Conservation (phyloP, 2,329 filamentous ascomycete genomes). For the Fusarium nurragi region DNA sequence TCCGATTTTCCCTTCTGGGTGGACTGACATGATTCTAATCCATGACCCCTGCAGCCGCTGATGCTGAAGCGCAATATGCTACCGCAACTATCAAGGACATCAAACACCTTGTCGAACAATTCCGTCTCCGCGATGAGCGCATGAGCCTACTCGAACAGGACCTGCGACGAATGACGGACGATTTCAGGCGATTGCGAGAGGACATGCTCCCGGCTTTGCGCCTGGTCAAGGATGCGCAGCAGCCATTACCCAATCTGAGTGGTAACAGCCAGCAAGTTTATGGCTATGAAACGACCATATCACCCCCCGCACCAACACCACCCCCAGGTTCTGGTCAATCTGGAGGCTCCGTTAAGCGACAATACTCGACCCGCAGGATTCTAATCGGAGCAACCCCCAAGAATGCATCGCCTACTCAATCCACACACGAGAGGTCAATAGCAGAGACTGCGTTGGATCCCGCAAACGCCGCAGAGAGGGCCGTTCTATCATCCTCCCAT, state of each 20-base stretch:
- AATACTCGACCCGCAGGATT: slow-evolving; percentile 80
- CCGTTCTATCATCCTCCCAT: slow-evolving; percentile 73
- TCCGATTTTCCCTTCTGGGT: slow-evolving; percentile 19
- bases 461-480: slow-evolving; percentile 72
- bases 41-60: slow-evolving; percentile 71
- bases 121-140: slow-evolving; percentile 88
- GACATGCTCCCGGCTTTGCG: slow-evolving; percentile 91
- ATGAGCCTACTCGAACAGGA: slow-evolving; percentile 86
- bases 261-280: slow-evolving; percentile 54
- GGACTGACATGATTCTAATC: slow-evolving; percentile 37
- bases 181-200: slow-evolving; percentile 88
- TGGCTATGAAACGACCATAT: slow-evolving; percentile 60
- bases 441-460: slow-evolving; percentile 75
- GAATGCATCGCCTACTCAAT: slow-evolving; percentile 78
- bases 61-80: slow-evolving; percentile 84
- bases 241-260: slow-evolving; percentile 74
- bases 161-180: slow-evolving; percentile 82
- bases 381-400: slow-evolving; percentile 78
- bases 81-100: slow-evolving; percentile 94
- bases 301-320: slow-evolving; percentile 67
- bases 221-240: slow-evolving; percentile 89
- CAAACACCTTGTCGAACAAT: slow-evolving; percentile 86
- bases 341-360: slow-evolving; percentile 68
- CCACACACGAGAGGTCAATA: slow-evolving; percentile 71
- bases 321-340: slow-evolving; percentile 59